Conservation (phyloP, 2,329 filamentous ascomycete species). For the Claviceps capensis region DNA sequence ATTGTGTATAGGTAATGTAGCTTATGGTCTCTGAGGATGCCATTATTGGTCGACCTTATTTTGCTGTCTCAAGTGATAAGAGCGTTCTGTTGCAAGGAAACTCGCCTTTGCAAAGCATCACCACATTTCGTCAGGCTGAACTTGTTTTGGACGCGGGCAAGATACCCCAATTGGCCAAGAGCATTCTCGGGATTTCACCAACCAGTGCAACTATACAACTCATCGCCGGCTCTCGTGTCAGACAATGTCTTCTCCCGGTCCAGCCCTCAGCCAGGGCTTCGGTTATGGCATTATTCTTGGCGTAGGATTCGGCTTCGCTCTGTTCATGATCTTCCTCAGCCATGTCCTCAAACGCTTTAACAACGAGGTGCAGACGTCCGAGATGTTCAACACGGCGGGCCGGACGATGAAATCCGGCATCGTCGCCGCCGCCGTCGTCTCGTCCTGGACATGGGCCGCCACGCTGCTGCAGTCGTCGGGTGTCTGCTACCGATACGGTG, state of each 20-base stretch:
- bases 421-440: conserved; percentile 80
- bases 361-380: conserved; percentile 68
- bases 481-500: conserved; percentile 71
- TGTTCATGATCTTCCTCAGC: conserved; percentile 63
- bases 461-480: conserved; percentile 66
- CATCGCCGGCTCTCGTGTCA: not conserved
- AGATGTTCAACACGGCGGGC: conserved; percentile 85
- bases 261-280: conserved; percentile 43
- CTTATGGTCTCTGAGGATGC: not conserved
- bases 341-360: conserved; percentile 50
- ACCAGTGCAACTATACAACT: too few species aligned
- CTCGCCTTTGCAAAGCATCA: too few species aligned
- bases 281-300: conserved; percentile 71
- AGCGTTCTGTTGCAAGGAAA: too few species aligned
- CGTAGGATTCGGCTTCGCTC: conserved; percentile 58
- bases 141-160: too few species aligned
- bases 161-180: too few species aligned
- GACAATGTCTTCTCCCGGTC: conserved; percentile 8
- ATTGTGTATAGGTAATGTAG: not conserved
- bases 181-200: too few species aligned
- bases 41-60: too few species aligned
- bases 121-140: too few species aligned
- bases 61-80: too few species aligned
- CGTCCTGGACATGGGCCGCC: conserved; percentile 86
- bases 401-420: conserved; percentile 80